Evolutionary conservation across 1,284 basidiomycete genomes (phyloP).

Genomic region (Schizophyllum commune): DNA sequence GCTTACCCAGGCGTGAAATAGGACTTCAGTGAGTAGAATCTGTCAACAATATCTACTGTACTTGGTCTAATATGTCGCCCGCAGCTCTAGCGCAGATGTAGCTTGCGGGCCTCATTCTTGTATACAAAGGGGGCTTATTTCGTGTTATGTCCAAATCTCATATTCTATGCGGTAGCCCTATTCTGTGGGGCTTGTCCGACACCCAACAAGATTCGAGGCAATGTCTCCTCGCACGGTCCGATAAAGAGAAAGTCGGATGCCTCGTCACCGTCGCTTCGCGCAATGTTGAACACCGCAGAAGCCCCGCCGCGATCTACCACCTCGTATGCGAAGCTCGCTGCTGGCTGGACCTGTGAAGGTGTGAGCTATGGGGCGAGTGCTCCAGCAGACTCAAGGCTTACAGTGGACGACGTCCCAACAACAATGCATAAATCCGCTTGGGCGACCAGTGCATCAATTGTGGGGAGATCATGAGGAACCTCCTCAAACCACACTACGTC

Average conservation of each 20-base stretch:
- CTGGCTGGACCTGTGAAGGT: conserved; percentile 26
- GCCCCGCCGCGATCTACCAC: conserved; percentile 26
- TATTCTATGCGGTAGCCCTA: no score
- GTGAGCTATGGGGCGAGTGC: neutral
- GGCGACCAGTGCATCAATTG: conserved; percentile 34
- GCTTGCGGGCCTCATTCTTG: no score
- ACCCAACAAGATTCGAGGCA: conserved; percentile 10
- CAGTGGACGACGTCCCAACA: conserved; percentile 57
- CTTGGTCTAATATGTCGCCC: no score
- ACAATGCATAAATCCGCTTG: conserved; percentile 52
- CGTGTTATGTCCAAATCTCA: no score
- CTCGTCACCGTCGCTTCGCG: conserved; percentile 19
- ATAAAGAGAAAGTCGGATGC: conserved; percentile 27
- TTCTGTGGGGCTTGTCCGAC: no score
- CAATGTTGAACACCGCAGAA: conserved; percentile 37
- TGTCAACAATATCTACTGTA: no score
- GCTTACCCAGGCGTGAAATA: no score
- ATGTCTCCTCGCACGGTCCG: conserved; percentile 23
- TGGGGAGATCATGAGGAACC: conserved; percentile 33
- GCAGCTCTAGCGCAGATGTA: no score
- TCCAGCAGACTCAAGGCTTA: conserved; percentile 15
- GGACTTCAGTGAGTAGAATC: no score
- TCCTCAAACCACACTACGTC: conserved; percentile 68
- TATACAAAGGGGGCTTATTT: no score
- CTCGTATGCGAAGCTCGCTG: conserved; percentile 25